These are phyloP conservation scores for Saccharomyces jurei DNA, from an alignment of 805 yeast genomes.

Conservation along the genomic window DNA sequence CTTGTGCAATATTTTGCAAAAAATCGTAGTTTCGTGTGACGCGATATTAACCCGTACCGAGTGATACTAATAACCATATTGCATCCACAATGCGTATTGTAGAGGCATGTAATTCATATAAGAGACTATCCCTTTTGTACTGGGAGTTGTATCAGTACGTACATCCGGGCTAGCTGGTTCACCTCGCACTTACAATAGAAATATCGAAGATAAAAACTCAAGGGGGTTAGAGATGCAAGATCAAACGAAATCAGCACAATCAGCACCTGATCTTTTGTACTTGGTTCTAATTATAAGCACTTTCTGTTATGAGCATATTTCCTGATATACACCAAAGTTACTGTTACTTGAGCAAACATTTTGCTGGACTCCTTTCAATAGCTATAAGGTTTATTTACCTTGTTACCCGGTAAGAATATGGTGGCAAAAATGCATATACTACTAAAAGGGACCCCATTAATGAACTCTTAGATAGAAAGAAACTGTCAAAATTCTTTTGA, in stretches of 20 bases:
- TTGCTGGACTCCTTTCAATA: background rate
- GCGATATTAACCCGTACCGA: background rate
- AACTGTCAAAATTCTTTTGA: background rate
- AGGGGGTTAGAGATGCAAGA: background rate
- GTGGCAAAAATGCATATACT: background rate
- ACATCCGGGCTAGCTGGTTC: background rate
- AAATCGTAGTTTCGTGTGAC: background rate
- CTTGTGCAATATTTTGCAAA: background rate
- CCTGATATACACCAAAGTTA: no score
- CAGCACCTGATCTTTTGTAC: background rate
- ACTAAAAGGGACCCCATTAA: background rate
- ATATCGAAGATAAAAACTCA: no score
- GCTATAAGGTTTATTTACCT: background rate
- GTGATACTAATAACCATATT: background rate
- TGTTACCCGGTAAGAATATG: background rate
- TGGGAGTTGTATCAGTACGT: background rate
- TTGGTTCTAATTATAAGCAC: no score
- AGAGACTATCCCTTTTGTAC: background rate
- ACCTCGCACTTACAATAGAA: background rate
- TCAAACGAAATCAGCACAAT: background rate
- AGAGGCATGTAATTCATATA: background rate
- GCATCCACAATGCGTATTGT: background rate
- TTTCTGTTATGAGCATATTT: background rate
- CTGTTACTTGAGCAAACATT: no score
- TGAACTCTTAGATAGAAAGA: background rate